Evolutionary conservation across 345 rosid genomes (phyloP).

Genomic region (Triadica sebifera): DNA sequence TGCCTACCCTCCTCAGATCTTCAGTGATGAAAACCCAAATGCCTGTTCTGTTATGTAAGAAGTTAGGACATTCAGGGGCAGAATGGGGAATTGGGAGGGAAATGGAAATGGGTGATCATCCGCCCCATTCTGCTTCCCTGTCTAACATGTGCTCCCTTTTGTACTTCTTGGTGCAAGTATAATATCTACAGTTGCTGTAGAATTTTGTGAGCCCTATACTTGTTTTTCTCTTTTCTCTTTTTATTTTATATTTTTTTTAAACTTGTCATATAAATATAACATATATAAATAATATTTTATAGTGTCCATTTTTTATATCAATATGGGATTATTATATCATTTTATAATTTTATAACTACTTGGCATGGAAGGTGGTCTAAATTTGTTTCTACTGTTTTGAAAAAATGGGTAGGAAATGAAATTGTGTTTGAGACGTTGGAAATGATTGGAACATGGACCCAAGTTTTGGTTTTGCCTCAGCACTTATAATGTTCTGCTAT

Average conservation of each 20-base stretch:
- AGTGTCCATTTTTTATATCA: too few species aligned
- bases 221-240: background rate
- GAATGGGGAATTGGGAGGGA: background rate
- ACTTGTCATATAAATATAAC: too few species aligned
- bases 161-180: constrained; percentile 8
- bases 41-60: constrained; percentile 75
- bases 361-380: too few species aligned
- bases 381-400: too few species aligned
- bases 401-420: too few species aligned
- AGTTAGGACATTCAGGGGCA: constrained; percentile 1
- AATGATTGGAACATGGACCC: too few species aligned
- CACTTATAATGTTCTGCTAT: too few species aligned
- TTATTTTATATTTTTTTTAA: background rate
- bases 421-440: too few species aligned
- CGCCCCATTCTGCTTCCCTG: too few species aligned
- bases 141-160: constrained; percentile 1
- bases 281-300: background rate
- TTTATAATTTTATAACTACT: too few species aligned
- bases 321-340: too few species aligned
- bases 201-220: constrained; percentile 28
- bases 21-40: constrained; percentile 86
- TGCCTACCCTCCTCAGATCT: constrained; percentile 65
- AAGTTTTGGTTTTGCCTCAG: too few species aligned
- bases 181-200: constrained; percentile 36
- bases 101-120: background rate